Base-by-base conservation (phyloP, 805 yeast genomes). In the Zygosaccharomyces siamensis region DNA sequence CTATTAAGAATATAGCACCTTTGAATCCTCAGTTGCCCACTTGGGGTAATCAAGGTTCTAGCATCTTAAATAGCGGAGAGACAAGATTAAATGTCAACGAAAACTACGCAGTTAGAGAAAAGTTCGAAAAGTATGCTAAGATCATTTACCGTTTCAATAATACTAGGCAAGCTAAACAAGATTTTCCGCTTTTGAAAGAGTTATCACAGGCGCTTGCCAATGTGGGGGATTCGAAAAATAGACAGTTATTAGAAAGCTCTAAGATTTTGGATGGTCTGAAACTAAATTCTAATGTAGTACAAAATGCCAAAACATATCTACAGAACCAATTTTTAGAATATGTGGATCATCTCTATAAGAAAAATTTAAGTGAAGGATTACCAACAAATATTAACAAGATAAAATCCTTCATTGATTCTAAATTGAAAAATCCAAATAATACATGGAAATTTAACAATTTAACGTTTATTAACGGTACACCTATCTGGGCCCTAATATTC, bases 401-500 rank as follows among this genome's bases (percentile, higher is more conserved):
- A 28, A 77, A 78, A 51, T 80, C 84, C 45, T 77, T 86, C 60
- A 66, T 79, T 60, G 75, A 80, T 50, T 58, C 68, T 61, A 69
- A 75, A 61, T 59, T 72, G 48, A 70, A 66, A 58, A 78, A 67
- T 62, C 68, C 66, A 51, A 70, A 70, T 46, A 74, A 72, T 18
- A 67, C 72, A 28, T 76, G 85, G 83, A 74, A 73, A 47, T 57
- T 75, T 32, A 71, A 73, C n/a, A 77, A 78, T 51, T 58, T 86
- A 42, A 75, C 84, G 36, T 70, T 84, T 47, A 82, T 89, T 21
- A 90, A 92, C 67, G 89, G 89, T 14, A 72, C 79, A 1, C 98
- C 98, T 7, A 79, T 93, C n/a, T 92, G 99, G 99, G 96, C 97
- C 0, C 70, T 89, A 33, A 69, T 93, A 8, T 93, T 85, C 63